phyloP scores from a whole-genome alignment of 169 alveolate species.

The Miamiensis avidus region DNA sequence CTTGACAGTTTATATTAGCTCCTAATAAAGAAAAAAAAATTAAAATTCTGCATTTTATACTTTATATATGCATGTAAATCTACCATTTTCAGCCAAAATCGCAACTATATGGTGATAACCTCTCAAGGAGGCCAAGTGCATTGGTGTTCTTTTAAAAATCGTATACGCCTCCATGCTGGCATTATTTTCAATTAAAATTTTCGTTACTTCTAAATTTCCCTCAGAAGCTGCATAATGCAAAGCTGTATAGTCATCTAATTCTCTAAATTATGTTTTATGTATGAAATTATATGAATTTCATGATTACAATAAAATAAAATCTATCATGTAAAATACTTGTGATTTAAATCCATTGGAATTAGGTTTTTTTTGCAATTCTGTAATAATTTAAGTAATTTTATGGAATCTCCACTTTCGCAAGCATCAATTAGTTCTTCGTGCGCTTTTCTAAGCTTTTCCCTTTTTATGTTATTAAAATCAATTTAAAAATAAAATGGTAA shows the following conservation, averaged over 20 bases:
- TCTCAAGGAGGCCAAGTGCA: conserved; percentile 54
- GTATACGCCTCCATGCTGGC: conserved; percentile 35
- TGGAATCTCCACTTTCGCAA: neutral
- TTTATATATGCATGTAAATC: neutral
- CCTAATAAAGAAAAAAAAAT: neutral
- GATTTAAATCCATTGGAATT: neutral
- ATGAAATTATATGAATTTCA: no score
- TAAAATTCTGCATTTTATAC: no score
- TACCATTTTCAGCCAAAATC: conserved; percentile 21
- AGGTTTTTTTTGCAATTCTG: no score
- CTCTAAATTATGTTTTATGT: neutral
- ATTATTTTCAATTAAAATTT: conserved; percentile 25
- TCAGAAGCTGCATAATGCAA: conserved; percentile 39
- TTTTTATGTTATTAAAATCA: neutral
- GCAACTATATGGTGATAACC: conserved; percentile 39
- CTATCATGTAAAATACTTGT: neutral
- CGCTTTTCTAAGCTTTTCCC: neutral
- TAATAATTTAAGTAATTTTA: no score
- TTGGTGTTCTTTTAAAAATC: conserved; percentile 50
- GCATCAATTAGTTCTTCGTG: neutral
- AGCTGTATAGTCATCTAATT: conserved; percentile 38
- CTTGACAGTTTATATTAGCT: conserved; percentile 27
- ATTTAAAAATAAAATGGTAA: no score
- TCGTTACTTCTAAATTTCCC: conserved; percentile 19
- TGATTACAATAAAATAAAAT: no score